Evolutionary conservation across 768 basidiomycete species (phyloP).

Genomic region (Leccinellum luteum): DNA sequence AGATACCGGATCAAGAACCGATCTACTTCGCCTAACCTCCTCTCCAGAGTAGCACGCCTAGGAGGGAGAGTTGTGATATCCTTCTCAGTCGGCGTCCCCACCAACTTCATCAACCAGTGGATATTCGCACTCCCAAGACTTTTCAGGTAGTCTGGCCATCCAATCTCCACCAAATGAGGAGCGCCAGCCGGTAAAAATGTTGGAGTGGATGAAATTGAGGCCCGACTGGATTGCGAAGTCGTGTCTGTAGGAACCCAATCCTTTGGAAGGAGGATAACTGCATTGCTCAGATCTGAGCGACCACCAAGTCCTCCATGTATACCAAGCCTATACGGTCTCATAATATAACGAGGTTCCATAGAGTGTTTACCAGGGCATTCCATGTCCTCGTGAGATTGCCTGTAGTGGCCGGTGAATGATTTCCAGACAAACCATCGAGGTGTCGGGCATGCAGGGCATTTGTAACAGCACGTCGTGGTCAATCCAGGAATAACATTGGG

Average conservation of each 20-base stretch:
- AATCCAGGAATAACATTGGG: neutral
- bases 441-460: neutral
- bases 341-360: neutral
- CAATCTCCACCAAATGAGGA: neutral
- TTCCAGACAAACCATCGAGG: neutral
- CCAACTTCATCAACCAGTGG: neutral
- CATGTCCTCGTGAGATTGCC: neutral
- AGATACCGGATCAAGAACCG: neutral
- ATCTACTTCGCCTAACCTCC: neutral
- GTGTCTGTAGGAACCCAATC: neutral
- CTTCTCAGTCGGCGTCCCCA: neutral
- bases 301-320: neutral
- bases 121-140: neutral
- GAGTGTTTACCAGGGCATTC: neutral
- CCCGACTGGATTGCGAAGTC: neutral
- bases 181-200: neutral
- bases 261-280: neutral
- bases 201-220: neutral
- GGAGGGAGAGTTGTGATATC: neutral
- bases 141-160: neutral
- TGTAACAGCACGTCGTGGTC: neutral
- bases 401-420: neutral
- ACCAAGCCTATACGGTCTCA: neutral
- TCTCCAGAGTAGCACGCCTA: neutral
- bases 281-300: neutral